Conservation (phyloP, 306 rosid species). For the Sphenostylis stenocarpa region DNA sequence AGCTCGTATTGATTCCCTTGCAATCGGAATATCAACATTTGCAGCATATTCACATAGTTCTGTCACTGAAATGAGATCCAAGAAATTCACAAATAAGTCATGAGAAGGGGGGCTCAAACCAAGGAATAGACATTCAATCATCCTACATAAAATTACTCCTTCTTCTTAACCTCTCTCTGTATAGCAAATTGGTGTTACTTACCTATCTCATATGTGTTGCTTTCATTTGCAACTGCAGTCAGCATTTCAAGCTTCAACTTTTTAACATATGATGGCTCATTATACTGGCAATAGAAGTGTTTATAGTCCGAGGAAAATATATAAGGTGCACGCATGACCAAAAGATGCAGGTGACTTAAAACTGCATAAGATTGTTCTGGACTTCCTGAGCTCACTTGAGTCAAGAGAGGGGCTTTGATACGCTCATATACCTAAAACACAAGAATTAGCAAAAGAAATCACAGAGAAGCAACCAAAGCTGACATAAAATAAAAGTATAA, state of each 20-base stretch:
- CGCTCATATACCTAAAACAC: slow-evolving; percentile 88
- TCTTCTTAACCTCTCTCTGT: background rate
- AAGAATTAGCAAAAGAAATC: slow-evolving; percentile 34
- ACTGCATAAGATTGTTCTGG: slow-evolving; percentile 98
- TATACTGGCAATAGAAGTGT: slow-evolving; percentile 98
- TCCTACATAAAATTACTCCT: slow-evolving; percentile 13
- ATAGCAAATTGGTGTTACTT: slow-evolving; percentile 26
- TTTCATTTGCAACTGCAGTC: slow-evolving; percentile 98
- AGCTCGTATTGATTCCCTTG: slow-evolving; percentile 99
- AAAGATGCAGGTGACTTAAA: slow-evolving; percentile 92
- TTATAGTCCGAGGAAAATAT: slow-evolving; percentile 94
- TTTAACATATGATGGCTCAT: slow-evolving; percentile 98
- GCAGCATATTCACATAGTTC: slow-evolving; percentile 99
- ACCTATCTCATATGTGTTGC: slow-evolving; percentile 98
- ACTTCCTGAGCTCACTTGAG: slow-evolving; percentile 98
- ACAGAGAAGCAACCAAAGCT: slow-evolving; percentile 24
- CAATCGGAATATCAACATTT: slow-evolving; percentile 99
- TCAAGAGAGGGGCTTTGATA: slow-evolving; percentile 94
- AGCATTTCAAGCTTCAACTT: slow-evolving; percentile 98
- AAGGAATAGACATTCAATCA: slow-evolving; percentile 21
- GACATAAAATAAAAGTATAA: slow-evolving; percentile 13
- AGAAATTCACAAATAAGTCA: slow-evolving; percentile 37
- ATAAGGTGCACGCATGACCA: slow-evolving; percentile 99
- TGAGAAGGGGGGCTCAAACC: slow-evolving; percentile 11
- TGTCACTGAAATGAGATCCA: slow-evolving; percentile 69